Evolutionary conservation across 129 eudicot species (phyloP).

Genomic region (Flaveria bidentis): DNA sequence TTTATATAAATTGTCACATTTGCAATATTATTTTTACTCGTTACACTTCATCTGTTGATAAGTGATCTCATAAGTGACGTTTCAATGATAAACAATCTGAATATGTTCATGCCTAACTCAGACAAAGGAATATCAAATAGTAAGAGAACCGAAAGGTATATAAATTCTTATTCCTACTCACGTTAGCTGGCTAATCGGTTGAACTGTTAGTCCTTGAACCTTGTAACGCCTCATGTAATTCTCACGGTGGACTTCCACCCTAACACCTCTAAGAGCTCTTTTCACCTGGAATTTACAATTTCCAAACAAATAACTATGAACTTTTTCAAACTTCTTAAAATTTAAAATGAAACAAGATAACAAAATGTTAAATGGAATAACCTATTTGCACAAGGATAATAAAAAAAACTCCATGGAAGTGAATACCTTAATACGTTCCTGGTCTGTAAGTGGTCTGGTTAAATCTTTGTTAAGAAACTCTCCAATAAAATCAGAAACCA

Average conservation of each 20-base stretch:
- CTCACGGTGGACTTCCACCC: constrained; percentile 43
- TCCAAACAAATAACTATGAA: background rate
- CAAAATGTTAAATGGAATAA: background rate
- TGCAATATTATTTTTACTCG: background rate
- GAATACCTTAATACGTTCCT: constrained; percentile 68
- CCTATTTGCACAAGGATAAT: background rate
- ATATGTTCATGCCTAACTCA: background rate
- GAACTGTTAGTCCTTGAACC: constrained; percentile 46
- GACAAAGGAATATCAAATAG: background rate
- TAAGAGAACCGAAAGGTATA: background rate
- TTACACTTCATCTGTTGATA: background rate
- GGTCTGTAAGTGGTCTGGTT: constrained; percentile 51
- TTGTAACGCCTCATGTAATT: constrained; percentile 40
- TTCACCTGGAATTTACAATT: constrained; percentile 49
- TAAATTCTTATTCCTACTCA: constrained; percentile 27
- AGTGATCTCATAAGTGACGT: background rate
- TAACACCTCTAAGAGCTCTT: constrained; percentile 58
- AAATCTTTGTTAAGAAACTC: constrained; percentile 43
- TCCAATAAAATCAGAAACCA: constrained; percentile 52
- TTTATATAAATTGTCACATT: too few relatives aligned
- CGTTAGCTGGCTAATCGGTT: constrained; percentile 40
- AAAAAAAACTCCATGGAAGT: background rate
- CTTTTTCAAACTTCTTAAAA: background rate
- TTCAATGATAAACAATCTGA: background rate
- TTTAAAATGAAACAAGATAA: background rate